Conservation (phyloP, 2,329 filamentous ascomycete genomes). For the Epichloe coenophiala region DNA sequence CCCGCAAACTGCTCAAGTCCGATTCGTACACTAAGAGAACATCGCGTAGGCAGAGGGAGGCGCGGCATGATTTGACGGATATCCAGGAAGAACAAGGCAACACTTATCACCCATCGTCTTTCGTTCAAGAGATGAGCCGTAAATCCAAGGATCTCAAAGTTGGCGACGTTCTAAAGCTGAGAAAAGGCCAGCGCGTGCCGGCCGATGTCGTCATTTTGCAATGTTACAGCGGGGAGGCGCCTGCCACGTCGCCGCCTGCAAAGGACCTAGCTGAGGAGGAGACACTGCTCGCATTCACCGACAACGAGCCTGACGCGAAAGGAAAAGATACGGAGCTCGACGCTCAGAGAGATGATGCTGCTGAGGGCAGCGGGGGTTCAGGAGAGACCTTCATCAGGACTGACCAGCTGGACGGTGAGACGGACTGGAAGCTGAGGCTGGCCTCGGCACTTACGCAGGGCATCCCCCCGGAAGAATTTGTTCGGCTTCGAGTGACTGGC, state of each 20-base stretch:
- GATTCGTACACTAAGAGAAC: slow-evolving; percentile 16
- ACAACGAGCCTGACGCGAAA: slow-evolving; percentile 20
- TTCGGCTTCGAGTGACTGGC: slow-evolving; percentile 57
- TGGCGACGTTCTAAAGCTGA: slow-evolving; percentile 85
- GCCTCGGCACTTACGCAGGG: slow-evolving; percentile 76
- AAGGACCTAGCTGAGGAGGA: slow-evolving; percentile 25
- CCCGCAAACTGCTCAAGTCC: slow-evolving; percentile 30
- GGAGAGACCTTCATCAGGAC: slow-evolving; percentile 96
- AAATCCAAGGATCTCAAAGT: slow-evolving; percentile 84
- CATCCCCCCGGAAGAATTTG: slow-evolving; percentile 58
- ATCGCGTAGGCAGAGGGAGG: slow-evolving; percentile 17
- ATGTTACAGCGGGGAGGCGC: slow-evolving; percentile 50
- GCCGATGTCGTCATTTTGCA: slow-evolving; percentile 91
- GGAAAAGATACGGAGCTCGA: slow-evolving; percentile 21
- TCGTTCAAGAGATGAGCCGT: slow-evolving; percentile 55
- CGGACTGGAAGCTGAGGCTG: slow-evolving; percentile 91
- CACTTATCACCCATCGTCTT: slow-evolving; percentile 28
- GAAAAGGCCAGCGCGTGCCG: slow-evolving; percentile 84
- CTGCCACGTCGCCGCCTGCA: slow-evolving; percentile 13
- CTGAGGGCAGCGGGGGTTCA: slow-evolving; percentile 27
- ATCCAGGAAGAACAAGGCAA: slow-evolving; percentile 61
- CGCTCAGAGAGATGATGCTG: slow-evolving; percentile 13
- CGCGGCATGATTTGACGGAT: slow-evolving; percentile 37
- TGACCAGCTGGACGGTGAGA: slow-evolving; percentile 94
- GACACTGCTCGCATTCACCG: slow-evolving; percentile 27